Conservation (phyloP, 192 early-diverging fungal species). For the Backusella luteola region DNA sequence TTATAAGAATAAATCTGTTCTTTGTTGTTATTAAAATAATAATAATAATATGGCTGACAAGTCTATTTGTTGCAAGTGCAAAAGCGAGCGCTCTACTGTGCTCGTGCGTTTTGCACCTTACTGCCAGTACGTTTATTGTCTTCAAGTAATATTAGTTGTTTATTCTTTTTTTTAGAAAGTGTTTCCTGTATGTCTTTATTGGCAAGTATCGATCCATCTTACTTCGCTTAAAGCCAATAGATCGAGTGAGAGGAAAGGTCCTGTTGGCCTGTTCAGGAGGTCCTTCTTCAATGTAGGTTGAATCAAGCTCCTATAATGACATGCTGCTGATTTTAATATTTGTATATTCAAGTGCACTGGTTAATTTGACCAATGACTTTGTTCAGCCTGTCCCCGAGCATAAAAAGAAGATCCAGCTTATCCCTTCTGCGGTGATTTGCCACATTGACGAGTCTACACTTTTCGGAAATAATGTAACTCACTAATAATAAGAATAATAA, state of each 20-base stretch:
- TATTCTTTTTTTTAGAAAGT: slow-evolving; percentile 23
- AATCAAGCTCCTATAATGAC: neutral
- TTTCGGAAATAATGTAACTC: slow-evolving; percentile 38
- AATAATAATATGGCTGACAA: slow-evolving; percentile 6
- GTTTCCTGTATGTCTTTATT: slow-evolving; percentile 67
- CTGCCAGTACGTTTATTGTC: slow-evolving; percentile 59
- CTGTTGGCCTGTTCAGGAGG: slow-evolving; percentile 89
- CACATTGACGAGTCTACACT: slow-evolving; percentile 76
- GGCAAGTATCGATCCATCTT: slow-evolving; percentile 70
- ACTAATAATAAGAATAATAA: neutral
- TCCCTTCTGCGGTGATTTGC: slow-evolving; percentile 64
- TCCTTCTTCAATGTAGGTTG: slow-evolving; percentile 64
- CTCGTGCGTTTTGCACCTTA: slow-evolving; percentile 69
- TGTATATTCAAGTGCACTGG: slow-evolving; percentile 49
- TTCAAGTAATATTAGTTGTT: neutral
- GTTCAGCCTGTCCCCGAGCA: slow-evolving; percentile 53
- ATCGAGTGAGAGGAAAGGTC: slow-evolving; percentile 48
- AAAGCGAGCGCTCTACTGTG: slow-evolving; percentile 59
- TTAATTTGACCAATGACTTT: slow-evolving; percentile 64
- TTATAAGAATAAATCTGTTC: no score
- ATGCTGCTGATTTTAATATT: neutral
- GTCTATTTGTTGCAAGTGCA: slow-evolving; percentile 75
- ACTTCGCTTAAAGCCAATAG: slow-evolving; percentile 47
- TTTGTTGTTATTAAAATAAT: no score
- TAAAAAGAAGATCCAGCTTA: slow-evolving; percentile 56